Percentiles rank a stretch among this genome's conserved stretches.
These are phyloP conservation scores for Asterella californica DNA, from an alignment of 225 moss, liverwort and hornwort species.

Conservation along the genomic window DNA sequence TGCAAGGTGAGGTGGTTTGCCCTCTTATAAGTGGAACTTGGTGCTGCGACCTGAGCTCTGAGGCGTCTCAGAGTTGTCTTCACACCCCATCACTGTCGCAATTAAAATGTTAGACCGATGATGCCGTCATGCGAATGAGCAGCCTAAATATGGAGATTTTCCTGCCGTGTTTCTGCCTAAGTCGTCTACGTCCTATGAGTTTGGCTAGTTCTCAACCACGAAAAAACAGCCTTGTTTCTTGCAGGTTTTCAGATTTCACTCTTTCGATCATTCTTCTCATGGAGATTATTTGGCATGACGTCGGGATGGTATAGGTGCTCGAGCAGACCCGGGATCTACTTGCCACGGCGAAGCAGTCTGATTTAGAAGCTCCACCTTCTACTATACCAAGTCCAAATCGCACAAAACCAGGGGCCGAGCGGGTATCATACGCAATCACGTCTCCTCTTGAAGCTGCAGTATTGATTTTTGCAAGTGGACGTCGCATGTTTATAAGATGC, in stretches of 20 bases:
- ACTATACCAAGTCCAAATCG: slow-evolving; percentile 5
- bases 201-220: slow-evolving; percentile 18
- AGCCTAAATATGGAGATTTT: slow-evolving; percentile 35
- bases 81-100: slow-evolving; percentile 27
- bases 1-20: slow-evolving; percentile 99
- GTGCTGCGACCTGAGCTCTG: slow-evolving; percentile 41
- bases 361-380: slow-evolving; percentile 38
- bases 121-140: slow-evolving; percentile 27
- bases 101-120: slow-evolving; percentile 27
- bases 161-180: slow-evolving; percentile 25
- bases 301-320: slow-evolving; percentile 78
- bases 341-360: slow-evolving; percentile 70
- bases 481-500: neutral
- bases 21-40: slow-evolving; percentile 52
- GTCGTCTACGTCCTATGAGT: slow-evolving; percentile 16
- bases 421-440: slow-evolving; percentile 5
- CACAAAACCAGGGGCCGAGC: slow-evolving; percentile 12
- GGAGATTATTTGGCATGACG: slow-evolving; percentile 34
- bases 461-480: neutral
- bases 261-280: slow-evolving; percentile 9
- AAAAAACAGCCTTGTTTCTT: slow-evolving; percentile 24
- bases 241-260: slow-evolving; percentile 11
- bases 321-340: slow-evolving; percentile 88
- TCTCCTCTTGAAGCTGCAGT: neutral
- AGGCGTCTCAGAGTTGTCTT: slow-evolving; percentile 27